Base-by-base conservation (phyloP, 2,329 filamentous ascomycete genomes). In the Volutella citrinella region DNA sequence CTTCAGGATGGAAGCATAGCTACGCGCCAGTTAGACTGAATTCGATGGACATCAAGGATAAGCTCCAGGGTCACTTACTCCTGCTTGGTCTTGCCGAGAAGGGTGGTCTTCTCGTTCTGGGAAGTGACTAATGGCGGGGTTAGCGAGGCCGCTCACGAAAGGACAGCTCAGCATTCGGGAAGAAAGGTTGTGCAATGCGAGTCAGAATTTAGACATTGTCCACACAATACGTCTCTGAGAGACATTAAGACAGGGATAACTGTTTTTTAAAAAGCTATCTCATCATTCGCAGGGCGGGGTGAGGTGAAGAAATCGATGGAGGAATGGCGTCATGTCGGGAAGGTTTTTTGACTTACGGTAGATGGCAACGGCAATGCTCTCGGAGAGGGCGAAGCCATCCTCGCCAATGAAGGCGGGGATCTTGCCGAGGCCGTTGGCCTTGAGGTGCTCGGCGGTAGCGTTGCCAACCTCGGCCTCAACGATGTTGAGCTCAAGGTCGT, bases 61-160 rank as follows among this genome's bases (percentile, higher is more conserved):
- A 19, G 12, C 14, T 20, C 17, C 7, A 22, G 19, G 17, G 24
- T 27, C 11, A 63, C 75, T 65, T 72, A 89, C 82, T 98, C 93
- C 78, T 98, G 91, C 85, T 98, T 98, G 74, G 90, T 98, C 84
- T 97, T 97, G 64, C 93, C 93, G 57, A 98, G 82, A 52, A 98
- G 89, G 55, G 89, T 94, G 58, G 93, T 98, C 85, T 97, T 97
- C 84, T 97, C 93, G 69, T 98, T 98, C 76, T 98, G 93, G 56
- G 93, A 97, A 59, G 93, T 89, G 65, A 98, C 93, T 97, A 27
- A n/a, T 43, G 19, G 61, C 44, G 42, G 40, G 49, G 56, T 69
- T 54, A 68, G 61, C 49, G 24, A 46, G 43, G 35, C 24, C 26
- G 18, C 28, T 34, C 51, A 59, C 31, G 42, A 32, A 19, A 29